Evolutionary conservation across 129 eudicot genomes (phyloP).

Genomic region (Erigeron canadensis): DNA sequence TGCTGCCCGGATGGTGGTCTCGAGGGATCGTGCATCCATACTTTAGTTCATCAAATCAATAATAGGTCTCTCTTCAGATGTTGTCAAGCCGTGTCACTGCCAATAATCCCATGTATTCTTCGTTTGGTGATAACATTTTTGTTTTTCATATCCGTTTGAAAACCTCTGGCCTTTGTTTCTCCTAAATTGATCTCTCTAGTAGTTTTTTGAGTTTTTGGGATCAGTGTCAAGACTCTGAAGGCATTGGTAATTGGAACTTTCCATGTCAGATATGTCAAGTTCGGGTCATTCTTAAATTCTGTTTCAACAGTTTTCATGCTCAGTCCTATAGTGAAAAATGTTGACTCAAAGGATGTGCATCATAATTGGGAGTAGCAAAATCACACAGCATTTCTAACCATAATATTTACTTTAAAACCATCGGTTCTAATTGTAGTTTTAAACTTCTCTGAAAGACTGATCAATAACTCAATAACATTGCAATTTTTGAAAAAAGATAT

Average conservation of each 20-base stretch:
- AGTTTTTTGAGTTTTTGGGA: background rate
- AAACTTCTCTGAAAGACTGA: too few relatives aligned
- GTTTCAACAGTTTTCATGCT: background rate
- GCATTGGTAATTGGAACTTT: background rate
- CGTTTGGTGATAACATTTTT: background rate
- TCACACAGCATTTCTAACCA: background rate
- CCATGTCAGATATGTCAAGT: background rate
- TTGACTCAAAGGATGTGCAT: background rate
- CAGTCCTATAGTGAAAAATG: background rate
- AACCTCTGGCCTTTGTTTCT: background rate
- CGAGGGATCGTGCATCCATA: background rate
- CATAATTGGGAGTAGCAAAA: background rate
- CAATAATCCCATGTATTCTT: background rate
- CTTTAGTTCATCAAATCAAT: background rate
- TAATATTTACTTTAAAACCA: too few relatives aligned
- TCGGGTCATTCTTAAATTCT: background rate
- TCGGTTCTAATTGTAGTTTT: too few relatives aligned
- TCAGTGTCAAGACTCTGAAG: background rate
- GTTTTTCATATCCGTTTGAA: background rate
- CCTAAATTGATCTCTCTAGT: background rate
- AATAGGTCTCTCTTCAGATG: background rate
- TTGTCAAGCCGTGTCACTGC: background rate
- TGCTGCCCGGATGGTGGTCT: background rate
- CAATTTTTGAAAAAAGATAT: too few relatives aligned
- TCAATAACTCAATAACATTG: too few relatives aligned